Conservation (phyloP, 2,329 filamentous ascomycete genomes). For the Incumbomyces delicatus region DNA sequence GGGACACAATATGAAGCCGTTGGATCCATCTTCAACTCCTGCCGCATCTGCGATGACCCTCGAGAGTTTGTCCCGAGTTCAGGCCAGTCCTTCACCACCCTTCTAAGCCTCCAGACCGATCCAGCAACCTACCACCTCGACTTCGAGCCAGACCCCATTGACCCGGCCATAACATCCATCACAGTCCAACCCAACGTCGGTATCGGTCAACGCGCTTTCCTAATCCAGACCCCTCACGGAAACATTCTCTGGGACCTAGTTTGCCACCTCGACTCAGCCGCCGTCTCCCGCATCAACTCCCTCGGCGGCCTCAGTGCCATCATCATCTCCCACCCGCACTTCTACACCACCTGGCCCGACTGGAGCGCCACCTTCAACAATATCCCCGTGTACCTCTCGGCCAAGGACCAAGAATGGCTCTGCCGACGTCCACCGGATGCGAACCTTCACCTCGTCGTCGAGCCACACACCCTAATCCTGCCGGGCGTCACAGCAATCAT, state of each 20-base stretch:
- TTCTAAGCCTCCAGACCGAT: constrained; percentile 56
- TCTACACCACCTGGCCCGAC: constrained; percentile 64
- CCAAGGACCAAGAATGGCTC: constrained; percentile 58
- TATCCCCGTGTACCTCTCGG: constrained; percentile 60
- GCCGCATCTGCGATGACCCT: constrained; percentile 11
- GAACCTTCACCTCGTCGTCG: constrained; percentile 20
- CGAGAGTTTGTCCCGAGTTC: constrained; percentile 6
- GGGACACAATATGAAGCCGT: constrained; percentile 20
- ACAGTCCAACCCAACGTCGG: constrained; percentile 41
- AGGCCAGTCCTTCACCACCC: constrained; percentile 11
- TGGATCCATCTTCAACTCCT: constrained; percentile 2
- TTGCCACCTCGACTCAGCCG: constrained; percentile 57
- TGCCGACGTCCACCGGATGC: constrained; percentile 33
- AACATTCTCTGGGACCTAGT: constrained; percentile 77
- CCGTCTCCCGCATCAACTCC: constrained; percentile 46
- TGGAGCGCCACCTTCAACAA: constrained; percentile 58
- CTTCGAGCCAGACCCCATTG: constrained; percentile 8
- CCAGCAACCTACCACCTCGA: constrained; percentile 1
- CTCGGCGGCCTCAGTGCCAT: constrained; percentile 62
- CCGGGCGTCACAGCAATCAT: constrained; percentile 54
- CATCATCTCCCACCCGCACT: constrained; percentile 71
- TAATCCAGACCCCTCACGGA: constrained; percentile 55
- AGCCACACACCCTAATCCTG: constrained; percentile 23
- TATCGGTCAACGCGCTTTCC: constrained; percentile 65
- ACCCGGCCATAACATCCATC: constrained; percentile 15